Evolutionary conservation across 371 early-diverging fungal genomes (phyloP).

Genomic region (Lichtheimia hyalospora): DNA sequence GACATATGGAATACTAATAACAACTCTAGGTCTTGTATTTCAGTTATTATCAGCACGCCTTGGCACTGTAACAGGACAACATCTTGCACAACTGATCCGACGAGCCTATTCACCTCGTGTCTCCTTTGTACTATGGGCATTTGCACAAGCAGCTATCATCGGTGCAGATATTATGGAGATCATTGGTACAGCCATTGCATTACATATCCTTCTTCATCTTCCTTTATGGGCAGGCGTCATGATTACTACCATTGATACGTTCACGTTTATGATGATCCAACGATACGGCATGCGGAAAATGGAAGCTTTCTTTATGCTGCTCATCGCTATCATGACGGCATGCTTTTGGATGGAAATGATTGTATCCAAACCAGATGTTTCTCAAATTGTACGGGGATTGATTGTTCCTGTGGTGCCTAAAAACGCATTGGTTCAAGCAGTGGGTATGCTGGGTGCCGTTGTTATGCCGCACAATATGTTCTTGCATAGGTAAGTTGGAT

Average conservation of each 20-base stretch:
- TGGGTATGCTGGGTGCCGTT: conserved; percentile 70
- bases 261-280: conserved; percentile 64
- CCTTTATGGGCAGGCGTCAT: conserved; percentile 68
- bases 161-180: conserved; percentile 78
- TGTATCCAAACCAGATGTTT: conserved; percentile 51
- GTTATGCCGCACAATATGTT: conserved; percentile 83
- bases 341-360: conserved; percentile 75
- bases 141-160: conserved; percentile 76
- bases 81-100: conserved; percentile 63
- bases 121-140: conserved; percentile 53
- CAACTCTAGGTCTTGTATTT: conserved; percentile 52
- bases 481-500: conserved; percentile 53
- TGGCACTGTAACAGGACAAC: conserved; percentile 73
- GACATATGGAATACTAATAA: neutral
- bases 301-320: conserved; percentile 63
- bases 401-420: conserved; percentile 57
- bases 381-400: conserved; percentile 61
- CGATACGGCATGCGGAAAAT: conserved; percentile 66
- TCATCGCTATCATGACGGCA: conserved; percentile 63
- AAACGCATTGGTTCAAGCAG: conserved; percentile 63
- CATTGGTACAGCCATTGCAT: conserved; percentile 74
- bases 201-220: conserved; percentile 62
- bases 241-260: conserved; percentile 70
- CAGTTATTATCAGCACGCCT: conserved; percentile 67
- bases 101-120: conserved; percentile 48